Conservation (phyloP, 2,329 filamentous ascomycete species). For the Colletotrichum liriopes region DNA sequence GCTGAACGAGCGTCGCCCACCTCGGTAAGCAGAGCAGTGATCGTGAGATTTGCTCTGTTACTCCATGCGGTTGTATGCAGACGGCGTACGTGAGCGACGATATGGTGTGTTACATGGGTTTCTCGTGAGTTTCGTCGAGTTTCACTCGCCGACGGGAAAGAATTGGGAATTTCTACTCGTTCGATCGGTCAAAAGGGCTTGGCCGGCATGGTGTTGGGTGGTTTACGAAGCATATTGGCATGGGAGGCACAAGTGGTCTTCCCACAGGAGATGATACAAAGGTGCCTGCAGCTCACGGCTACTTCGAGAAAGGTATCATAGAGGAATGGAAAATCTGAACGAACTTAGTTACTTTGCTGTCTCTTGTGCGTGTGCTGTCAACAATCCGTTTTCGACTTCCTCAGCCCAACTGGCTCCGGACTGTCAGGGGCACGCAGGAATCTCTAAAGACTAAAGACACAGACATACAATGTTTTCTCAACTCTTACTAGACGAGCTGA, state of each 20-base stretch:
- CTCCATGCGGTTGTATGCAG: conserved; percentile 1
- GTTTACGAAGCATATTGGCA: conserved; percentile 28
- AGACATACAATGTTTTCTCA: too few species aligned
- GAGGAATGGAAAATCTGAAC: neutral
- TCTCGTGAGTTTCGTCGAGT: neutral
- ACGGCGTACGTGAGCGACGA: conserved; percentile 8
- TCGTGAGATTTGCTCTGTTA: conserved; percentile 16
- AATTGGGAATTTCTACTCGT: conserved; percentile 10
- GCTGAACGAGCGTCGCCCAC: conserved; percentile 63
- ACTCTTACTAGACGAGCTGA: too few species aligned
- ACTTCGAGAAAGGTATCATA: conserved; percentile 7
- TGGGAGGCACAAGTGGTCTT: conserved; percentile 13
- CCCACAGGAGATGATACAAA: neutral
- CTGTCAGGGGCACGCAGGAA: too few species aligned
- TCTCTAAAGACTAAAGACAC: too few species aligned
- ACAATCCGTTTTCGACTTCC: neutral
- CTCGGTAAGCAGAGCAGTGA: conserved; percentile 25
- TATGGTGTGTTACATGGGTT: neutral
- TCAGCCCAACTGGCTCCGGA: too few species aligned
- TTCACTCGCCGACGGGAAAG: neutral
- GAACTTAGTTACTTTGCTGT: neutral
- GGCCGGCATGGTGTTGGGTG: conserved; percentile 18
- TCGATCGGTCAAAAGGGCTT: conserved; percentile 5
- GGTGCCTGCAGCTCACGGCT: neutral
- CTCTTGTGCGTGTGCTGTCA: neutral